Base-by-base conservation (phyloP, 73 alveolate genomes). In the Blepharisma stoltei region DNA sequence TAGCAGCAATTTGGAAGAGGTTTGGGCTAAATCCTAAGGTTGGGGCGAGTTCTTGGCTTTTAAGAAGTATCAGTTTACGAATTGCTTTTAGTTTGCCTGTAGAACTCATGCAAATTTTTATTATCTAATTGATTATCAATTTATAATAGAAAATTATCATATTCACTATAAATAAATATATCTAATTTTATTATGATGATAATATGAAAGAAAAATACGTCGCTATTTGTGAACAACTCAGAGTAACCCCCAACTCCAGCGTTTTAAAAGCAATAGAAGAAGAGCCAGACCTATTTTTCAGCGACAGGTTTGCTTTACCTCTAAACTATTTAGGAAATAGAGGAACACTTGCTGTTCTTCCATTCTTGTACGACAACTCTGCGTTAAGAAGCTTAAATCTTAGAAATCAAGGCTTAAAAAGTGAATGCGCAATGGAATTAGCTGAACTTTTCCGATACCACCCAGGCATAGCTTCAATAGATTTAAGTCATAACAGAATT, bases 201-300 rank as follows among this genome's bases (percentile, higher is more conserved):
- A 60, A 60, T 9, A 60, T 60, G 73, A 60, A 60, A 25, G 73
- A 60, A 60, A 60, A 14, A 38, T 60, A 60, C 46, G 18, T 60
- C 14, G 73, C 14, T 1, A 60, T 60, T 18, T 60, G 73, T 60
- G 23, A 60, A 25, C 14, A n/a, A n/a, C 23, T 60, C 14, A 60
- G 45, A 60, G 14, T n/a, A n/a, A 60, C 73, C 45, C 73, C 73
- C 0, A 60, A 60, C 73, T 60, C 73, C 3, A 38, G 46, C 11
- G 5, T 60, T 14, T 25, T 60, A 60, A 18, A 14, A 14, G 14
- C 73, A n/a, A 14, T 60, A 1, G 18, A 14, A 14, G 73, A 60
- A 18, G 73, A 60, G 2, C 73, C 73, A 14, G 73, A 60, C 18
- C 23, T 60, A 25, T 60, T 60, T 60, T 20, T 60, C 11, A 60